A percentile compares a stretch with the other conserved stretches of the same genome.
These are phyloP conservation scores for Pythium utonaiense DNA, from an alignment of 352 stramenopile genomes.

Conservation along the genomic window DNA sequence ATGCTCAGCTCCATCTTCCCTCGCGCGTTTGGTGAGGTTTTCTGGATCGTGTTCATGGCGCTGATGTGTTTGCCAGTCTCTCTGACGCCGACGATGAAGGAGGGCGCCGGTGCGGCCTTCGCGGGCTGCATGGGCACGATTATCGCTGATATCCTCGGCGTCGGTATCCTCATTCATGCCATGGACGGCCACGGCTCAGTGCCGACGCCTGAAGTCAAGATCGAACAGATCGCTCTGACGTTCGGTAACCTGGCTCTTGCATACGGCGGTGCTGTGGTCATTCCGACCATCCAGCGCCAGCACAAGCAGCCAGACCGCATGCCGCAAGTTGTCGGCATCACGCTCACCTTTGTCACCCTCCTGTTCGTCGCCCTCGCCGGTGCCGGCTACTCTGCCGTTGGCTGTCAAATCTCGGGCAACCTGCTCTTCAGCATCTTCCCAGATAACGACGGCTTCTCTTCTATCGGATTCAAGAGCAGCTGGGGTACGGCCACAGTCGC, in stretches of 20 bases:
- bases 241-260: conserved; percentile 37
- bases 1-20: conserved; percentile 46
- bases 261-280: conserved; percentile 31
- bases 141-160: conserved; percentile 24
- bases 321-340: conserved; percentile 28
- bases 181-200: conserved; percentile 17
- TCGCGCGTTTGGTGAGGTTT: conserved; percentile 37
- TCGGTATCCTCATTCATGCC: conserved; percentile 21
- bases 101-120: conserved; percentile 23
- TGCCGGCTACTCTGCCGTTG: conserved; percentile 20
- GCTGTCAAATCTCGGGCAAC: conserved; percentile 33
- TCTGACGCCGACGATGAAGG: conserved; percentile 29
- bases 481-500: conserved; percentile 22
- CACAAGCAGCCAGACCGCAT: conserved; percentile 30
- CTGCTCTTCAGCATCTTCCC: conserved; percentile 24
- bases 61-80: conserved; percentile 26
- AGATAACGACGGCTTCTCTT: conserved; percentile 3
- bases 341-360: conserved; percentile 27
- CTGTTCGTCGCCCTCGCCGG: conserved; percentile 28
- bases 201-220: conserved; percentile 14
- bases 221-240: conserved; percentile 22
- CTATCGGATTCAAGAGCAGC: conserved; percentile 24
- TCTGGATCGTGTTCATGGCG: conserved; percentile 34
- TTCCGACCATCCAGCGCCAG: conserved; percentile 28
- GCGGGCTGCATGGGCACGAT: conserved; percentile 29